Evolutionary conservation across 768 basidiomycete species (phyloP), one percentile per base, ranked within the genome.

Genomic region (Leucogyrophana mollusca): DNA sequence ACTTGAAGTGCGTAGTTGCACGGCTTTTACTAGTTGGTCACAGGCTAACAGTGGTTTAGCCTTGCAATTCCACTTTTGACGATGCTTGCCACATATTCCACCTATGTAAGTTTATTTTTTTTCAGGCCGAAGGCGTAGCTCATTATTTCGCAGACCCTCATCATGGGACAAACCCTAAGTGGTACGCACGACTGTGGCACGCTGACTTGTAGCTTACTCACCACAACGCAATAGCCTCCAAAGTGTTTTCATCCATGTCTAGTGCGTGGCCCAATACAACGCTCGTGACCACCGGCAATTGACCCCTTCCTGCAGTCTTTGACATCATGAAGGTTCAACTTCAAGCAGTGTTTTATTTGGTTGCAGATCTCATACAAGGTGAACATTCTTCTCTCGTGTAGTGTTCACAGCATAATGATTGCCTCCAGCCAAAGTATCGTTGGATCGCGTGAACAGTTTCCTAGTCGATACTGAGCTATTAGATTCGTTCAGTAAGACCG

Each of bases 51-150:
- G 24, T 8, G 43, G 17, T 18, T 22, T 32, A 87, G 82, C 56
- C 78, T 73, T 49, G 46, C 78, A 27, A 74, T 87, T 35, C 87
- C 87, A 0, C 60, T 87, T 9, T 32, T 78, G 1, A 81, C 78
- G 23, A 89, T 88, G 86, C 56, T 83, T 34, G 72, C 77, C 11
- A 82, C 84, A 1, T 88, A 79, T 54, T 69, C 74, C 1, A 70
- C 78, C 6, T 87, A 82, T 50, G 73, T 83, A 64, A 45, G 78
- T 59, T 9, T 34, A 17, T 14, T 30, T 24, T 16, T 5, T 20
- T 43, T 13, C 9, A 14, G 27, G 25, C 24, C 6, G 17, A 20
- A 27, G 25, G n/a, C 14, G 4, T 20, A 4, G 6, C 27, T 43
- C 18, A 16, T 25, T 18, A 43, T 20, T 20, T 37, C 27, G 13